A percentile compares a stretch with the other conserved stretches of the same genome.
Conservation (phyloP, 1,284 basidiomycete species). For the Boletus smithii region DNA sequence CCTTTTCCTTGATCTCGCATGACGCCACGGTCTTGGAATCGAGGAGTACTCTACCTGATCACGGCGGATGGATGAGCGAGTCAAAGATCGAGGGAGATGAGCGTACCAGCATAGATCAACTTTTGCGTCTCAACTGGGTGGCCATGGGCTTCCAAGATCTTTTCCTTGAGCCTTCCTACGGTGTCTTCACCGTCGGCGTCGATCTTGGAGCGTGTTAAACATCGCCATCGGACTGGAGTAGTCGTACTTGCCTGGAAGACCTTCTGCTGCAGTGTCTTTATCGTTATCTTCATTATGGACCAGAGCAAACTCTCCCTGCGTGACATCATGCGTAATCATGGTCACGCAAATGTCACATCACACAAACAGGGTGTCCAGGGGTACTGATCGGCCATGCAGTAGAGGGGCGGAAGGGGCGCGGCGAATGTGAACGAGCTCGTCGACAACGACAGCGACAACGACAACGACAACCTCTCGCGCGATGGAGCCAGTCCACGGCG, state of each 20-base stretch:
- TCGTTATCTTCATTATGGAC: constrained; percentile 81
- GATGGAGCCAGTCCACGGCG: constrained; percentile 67
- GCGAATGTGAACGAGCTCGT: constrained; percentile 10
- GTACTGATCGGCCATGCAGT: constrained; percentile 21
- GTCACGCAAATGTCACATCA: constrained; percentile 27
- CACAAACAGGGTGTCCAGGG: constrained; percentile 19
- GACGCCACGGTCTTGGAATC: constrained; percentile 89
- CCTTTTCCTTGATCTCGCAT: constrained; percentile 96
- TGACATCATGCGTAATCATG: constrained; percentile 20
- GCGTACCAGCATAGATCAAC: constrained; percentile 89
- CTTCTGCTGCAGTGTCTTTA: constrained; percentile 94
- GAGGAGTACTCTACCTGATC: constrained; percentile 83
- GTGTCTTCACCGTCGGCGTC: constrained; percentile 79
- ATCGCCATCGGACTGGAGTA: neutral
- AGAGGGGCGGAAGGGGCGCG: constrained; percentile 21
- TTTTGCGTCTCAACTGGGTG: constrained; percentile 80
- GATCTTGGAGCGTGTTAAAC: constrained; percentile 47
- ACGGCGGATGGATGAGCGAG: constrained; percentile 3
- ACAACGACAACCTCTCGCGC: constrained; percentile 18
- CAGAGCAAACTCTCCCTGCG: constrained; percentile 18
- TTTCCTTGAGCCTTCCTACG: constrained; percentile 78
- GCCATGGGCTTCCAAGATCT: constrained; percentile 78
- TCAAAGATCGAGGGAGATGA: constrained; percentile 8
- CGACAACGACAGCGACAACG: constrained; percentile 8
- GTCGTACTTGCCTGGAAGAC: constrained; percentile 59